Percentiles rank a stretch among this genome's conserved stretches.
Conservation (phyloP, 1,284 basidiomycete genomes). For the Cryptococcus wingfieldii region DNA sequence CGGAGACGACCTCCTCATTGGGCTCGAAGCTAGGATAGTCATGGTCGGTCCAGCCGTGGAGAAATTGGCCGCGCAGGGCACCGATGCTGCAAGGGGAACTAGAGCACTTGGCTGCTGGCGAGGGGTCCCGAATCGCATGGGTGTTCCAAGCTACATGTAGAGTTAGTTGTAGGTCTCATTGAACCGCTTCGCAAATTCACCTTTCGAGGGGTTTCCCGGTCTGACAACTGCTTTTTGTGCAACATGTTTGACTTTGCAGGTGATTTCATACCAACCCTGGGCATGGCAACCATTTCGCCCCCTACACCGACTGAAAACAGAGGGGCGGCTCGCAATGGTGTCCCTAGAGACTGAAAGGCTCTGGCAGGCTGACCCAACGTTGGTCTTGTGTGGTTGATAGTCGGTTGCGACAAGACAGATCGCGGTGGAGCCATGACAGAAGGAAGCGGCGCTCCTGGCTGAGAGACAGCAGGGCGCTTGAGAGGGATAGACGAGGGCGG, state of each 20-base stretch:
- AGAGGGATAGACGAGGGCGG: constrained; percentile 19
- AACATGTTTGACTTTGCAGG: constrained; percentile 9
- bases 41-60: too few relatives aligned
- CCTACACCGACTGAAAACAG: constrained; percentile 12
- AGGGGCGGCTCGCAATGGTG: constrained; percentile 5
- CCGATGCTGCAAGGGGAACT: too few relatives aligned
- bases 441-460: not conserved
- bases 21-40: too few relatives aligned
- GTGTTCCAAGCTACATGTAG: constrained; percentile 17
- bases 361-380: constrained; percentile 25
- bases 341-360: constrained; percentile 9
- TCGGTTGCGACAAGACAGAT: not conserved
- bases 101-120: too few relatives aligned
- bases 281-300: constrained; percentile 2
- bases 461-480: constrained; percentile 19
- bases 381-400: constrained; percentile 3
- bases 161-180: not conserved
- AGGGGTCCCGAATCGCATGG: constrained; percentile 15
- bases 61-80: too few relatives aligned
- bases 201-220: constrained; percentile 8
- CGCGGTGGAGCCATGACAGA: not conserved
- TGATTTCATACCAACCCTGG: constrained; percentile 3
- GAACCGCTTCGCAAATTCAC: constrained; percentile 2
- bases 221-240: constrained; percentile 5
- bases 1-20: too few relatives aligned